Base-by-base conservation (phyloP, 257 asterid species). In the Solanum appendiculatum region DNA sequence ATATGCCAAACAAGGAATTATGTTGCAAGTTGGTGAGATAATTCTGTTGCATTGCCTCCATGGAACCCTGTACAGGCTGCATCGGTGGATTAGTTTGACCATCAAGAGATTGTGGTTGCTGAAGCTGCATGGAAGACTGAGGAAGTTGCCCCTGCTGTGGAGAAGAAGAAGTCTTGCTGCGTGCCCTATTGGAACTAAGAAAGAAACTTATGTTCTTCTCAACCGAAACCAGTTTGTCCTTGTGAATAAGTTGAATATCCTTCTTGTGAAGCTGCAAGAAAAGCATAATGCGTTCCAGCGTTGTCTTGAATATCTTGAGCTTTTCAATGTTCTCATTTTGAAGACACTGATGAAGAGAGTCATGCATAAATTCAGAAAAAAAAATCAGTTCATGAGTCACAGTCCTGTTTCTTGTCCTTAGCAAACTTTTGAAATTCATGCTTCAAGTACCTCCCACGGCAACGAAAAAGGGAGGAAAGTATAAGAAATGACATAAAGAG, bases 111-210 rank as follows among this genome's bases (percentile, higher is more conserved):
- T 93, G 98, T 86, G 93, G 91, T 91, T 93, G 97, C 88, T 90
- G 98, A 78, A 93, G 81, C 87, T 94, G 98, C 94, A 92, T 90
- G 87, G 92, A 93, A 89, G 97, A n/a, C n/a, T n/a, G 98, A 37
- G 91, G 56, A 75, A 90, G 90, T 89, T 93, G 96, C 86, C 98
- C 98, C 88, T 90, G 96, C 89, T 92, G 97, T 90, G 91, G 44
- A 54, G 92, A 86, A 31, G 95, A 63, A 89, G 90, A 90, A 86
- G 98, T 85, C 92, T 92, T 96, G 27, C 68, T 58, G 60, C 97
- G 94, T 31, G 95, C 96, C 88, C 95, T 91, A 88, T 93, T 88
- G 78, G 96, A 90, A 87, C 77, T 94, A 20, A 95, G 93, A 93
- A 96, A 90, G 88, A 83, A 92, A 42, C 89, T 82, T 80, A 94